These are phyloP conservation scores for Candida tibetensis DNA, from an alignment of 805 yeast genomes.

Conservation along the genomic window DNA sequence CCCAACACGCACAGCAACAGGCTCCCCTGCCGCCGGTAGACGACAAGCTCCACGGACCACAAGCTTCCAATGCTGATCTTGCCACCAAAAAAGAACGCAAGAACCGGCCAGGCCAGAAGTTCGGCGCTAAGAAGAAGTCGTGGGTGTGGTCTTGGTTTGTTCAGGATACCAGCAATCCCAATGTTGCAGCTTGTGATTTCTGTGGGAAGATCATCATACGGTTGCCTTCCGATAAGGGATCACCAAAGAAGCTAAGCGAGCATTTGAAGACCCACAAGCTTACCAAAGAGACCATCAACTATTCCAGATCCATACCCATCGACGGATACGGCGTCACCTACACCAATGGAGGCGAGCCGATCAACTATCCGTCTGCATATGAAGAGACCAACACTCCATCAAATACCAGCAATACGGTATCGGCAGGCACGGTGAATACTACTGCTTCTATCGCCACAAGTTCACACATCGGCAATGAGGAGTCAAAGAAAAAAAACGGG, in stretches of 20 bases:
- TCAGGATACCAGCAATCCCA: slow-evolving; percentile 47
- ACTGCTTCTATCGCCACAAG: slow-evolving; percentile 7
- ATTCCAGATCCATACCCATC: slow-evolving; percentile 36
- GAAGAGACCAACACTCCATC: slow-evolving; percentile 2
- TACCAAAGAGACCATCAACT: slow-evolving; percentile 37
- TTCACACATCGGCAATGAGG: slow-evolving; percentile 2
- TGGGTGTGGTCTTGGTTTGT: slow-evolving; percentile 66
- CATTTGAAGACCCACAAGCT: slow-evolving; percentile 56
- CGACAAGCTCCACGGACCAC: neutral
- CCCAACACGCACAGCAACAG: neutral
- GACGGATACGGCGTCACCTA: slow-evolving; percentile 38
- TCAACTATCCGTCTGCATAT: slow-evolving; percentile 17
- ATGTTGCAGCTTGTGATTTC: slow-evolving; percentile 52
- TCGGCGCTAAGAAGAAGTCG: slow-evolving; percentile 59
- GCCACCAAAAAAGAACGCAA: slow-evolving; percentile 28
- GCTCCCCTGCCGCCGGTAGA: neutral
- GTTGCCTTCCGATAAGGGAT: slow-evolving; percentile 52
- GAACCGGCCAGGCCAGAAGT: slow-evolving; percentile 53
- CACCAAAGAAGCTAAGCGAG: slow-evolving; percentile 57
- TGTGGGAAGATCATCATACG: slow-evolving; percentile 51
- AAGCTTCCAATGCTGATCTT: neutral
- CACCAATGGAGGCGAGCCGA: slow-evolving; percentile 30
- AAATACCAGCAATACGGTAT: neutral
- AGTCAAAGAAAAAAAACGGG: slow-evolving; percentile 7
- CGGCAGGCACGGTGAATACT: slow-evolving; percentile 9